Evolutionary conservation across 192 early-diverging fungal genomes (phyloP).

Genomic region (Allomyces arbusculus): DNA sequence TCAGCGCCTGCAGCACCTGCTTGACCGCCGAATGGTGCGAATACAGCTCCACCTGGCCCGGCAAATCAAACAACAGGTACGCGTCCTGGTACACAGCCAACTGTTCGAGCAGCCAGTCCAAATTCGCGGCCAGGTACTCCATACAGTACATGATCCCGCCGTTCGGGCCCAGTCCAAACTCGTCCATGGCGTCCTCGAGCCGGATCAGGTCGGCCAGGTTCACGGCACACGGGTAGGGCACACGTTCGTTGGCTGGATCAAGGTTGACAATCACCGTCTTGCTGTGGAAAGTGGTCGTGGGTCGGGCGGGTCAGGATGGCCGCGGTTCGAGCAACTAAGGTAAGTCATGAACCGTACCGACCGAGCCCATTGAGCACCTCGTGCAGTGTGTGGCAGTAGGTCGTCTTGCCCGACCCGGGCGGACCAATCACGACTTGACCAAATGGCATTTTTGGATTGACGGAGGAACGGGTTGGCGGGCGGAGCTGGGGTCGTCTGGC

Average conservation of each 20-base stretch:
- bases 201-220: slow-evolving; percentile 30
- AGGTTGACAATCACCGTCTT: slow-evolving; percentile 23
- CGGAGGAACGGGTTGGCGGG: too few species aligned
- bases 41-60: slow-evolving; percentile 39
- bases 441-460: slow-evolving; percentile 10
- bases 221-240: slow-evolving; percentile 24
- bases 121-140: slow-evolving; percentile 38
- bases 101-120: slow-evolving; percentile 28
- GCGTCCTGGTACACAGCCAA: slow-evolving; percentile 15
- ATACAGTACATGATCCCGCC: slow-evolving; percentile 39
- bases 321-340: not conserved
- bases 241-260: slow-evolving; percentile 37
- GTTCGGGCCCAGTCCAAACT: slow-evolving; percentile 30
- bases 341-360: slow-evolving; percentile 12
- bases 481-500: too few species aligned
- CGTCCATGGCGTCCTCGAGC: slow-evolving; percentile 27
- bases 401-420: slow-evolving; percentile 34
- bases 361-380: slow-evolving; percentile 16
- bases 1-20: not conserved
- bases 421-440: slow-evolving; percentile 24
- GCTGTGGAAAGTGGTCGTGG: slow-evolving; percentile 2
- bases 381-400: slow-evolving; percentile 26
- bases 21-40: slow-evolving; percentile 12
- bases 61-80: slow-evolving; percentile 35
- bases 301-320: not conserved